Conservation (phyloP, 371 early-diverging fungal genomes). For the Apophysomyces sp. region DNA sequence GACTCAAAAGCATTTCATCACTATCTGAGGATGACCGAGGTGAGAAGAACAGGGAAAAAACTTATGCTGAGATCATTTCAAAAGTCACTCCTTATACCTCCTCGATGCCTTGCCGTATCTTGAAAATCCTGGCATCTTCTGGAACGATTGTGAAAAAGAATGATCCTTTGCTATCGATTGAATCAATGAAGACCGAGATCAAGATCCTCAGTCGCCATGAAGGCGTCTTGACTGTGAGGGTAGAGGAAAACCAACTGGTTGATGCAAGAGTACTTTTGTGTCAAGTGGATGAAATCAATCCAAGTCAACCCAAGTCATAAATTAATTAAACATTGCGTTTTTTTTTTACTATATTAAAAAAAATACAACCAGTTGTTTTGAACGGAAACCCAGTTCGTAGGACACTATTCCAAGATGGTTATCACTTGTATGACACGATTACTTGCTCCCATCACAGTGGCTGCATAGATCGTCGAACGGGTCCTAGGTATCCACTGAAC, state of each 20-base stretch:
- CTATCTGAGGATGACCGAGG: slow-evolving; percentile 45
- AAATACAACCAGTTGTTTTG: too few relatives aligned
- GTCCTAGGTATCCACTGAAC: too few relatives aligned
- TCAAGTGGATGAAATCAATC: slow-evolving; percentile 46
- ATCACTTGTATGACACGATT: too few relatives aligned
- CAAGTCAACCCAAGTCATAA: background rate
- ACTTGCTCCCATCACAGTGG: too few relatives aligned
- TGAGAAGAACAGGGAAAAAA: slow-evolving; percentile 11
- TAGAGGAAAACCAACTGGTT: slow-evolving; percentile 65
- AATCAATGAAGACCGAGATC: slow-evolving; percentile 80
- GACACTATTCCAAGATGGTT: too few relatives aligned
- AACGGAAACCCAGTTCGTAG: too few relatives aligned
- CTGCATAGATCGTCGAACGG: too few relatives aligned
- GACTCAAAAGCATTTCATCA: slow-evolving; percentile 43
- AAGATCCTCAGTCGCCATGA: slow-evolving; percentile 63
- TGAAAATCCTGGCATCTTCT: slow-evolving; percentile 54
- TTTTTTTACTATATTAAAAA: too few relatives aligned
- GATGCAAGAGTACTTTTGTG: slow-evolving; percentile 69
- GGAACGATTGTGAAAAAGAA: slow-evolving; percentile 63
- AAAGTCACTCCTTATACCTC: slow-evolving; percentile 68
- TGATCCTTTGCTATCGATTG: slow-evolving; percentile 65
- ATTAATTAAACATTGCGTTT: too few relatives aligned
- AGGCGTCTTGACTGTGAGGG: slow-evolving; percentile 60
- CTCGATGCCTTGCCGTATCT: slow-evolving; percentile 75
- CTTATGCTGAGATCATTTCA: background rate